A percentile compares a stretch with the other conserved stretches of the same genome.
Evolutionary conservation across 2,329 filamentous ascomycete species (phyloP).

Genomic region (Bipolaris zeicola): DNA sequence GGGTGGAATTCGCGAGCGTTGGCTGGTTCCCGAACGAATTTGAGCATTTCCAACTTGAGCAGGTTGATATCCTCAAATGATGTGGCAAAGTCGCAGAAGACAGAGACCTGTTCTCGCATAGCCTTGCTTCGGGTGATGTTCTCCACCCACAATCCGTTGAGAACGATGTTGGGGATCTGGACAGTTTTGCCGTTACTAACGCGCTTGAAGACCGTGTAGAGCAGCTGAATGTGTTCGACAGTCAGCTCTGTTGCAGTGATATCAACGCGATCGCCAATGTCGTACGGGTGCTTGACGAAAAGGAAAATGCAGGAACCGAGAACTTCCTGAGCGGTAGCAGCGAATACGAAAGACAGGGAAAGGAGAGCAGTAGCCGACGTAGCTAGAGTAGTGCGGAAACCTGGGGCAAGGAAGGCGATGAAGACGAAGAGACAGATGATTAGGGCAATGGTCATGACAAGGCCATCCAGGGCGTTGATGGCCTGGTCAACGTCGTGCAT

Average conservation of each 20-base stretch:
- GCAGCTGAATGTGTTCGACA: slow-evolving; percentile 91
- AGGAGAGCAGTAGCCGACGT: slow-evolving; percentile 91
- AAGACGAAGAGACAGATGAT: slow-evolving; percentile 85
- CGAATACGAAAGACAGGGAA: slow-evolving; percentile 96
- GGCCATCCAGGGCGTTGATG: slow-evolving; percentile 84
- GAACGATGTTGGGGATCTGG: slow-evolving; percentile 85
- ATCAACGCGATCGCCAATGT: slow-evolving; percentile 93
- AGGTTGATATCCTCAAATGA: slow-evolving; percentile 87
- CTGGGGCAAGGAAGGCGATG: slow-evolving; percentile 85
- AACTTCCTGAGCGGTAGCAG: slow-evolving; percentile 89
- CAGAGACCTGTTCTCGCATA: slow-evolving; percentile 83
- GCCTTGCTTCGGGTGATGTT: slow-evolving; percentile 89
- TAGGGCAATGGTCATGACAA: slow-evolving; percentile 80
- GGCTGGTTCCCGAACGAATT: slow-evolving; percentile 80
- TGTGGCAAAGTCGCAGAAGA: slow-evolving; percentile 85
- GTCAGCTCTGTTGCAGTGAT: slow-evolving; percentile 72
- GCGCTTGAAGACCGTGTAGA: slow-evolving; percentile 90
- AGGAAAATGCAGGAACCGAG: slow-evolving; percentile 98
- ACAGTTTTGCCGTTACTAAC: slow-evolving; percentile 80
- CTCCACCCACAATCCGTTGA: slow-evolving; percentile 94
- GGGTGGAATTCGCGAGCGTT: slow-evolving; percentile 91
- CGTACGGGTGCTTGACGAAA: slow-evolving; percentile 97
- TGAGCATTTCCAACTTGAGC: slow-evolving; percentile 81
- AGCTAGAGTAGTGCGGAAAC: slow-evolving; percentile 81
- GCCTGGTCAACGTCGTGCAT: slow-evolving; percentile 98